phyloP scores from a whole-genome alignment of 179 eudicot genomes.

The Spinacia oleracea region DNA sequence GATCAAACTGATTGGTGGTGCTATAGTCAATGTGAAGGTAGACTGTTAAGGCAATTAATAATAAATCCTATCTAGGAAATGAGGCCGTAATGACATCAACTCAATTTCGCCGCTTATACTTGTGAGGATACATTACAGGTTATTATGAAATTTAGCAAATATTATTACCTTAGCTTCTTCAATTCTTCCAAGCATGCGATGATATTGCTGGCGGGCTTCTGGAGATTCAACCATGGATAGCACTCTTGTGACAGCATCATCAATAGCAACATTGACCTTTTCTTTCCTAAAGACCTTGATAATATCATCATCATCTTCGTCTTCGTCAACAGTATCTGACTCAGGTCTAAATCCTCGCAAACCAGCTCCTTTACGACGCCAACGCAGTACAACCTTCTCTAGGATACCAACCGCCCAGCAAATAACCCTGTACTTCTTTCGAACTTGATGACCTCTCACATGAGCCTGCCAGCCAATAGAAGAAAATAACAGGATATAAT shows the following conservation, averaged over 20 bases:
- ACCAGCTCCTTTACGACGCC: conserved; percentile 90
- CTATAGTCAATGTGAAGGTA: conserved; percentile 1
- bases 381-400: conserved; percentile 81
- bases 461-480: conserved; percentile 75
- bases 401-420: conserved; percentile 89
- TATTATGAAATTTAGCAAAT: neutral
- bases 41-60: neutral
- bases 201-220: conserved; percentile 79
- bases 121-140: neutral
- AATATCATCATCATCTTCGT: conserved; percentile 78
- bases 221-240: conserved; percentile 76
- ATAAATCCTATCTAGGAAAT: neutral
- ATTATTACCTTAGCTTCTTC: conserved; percentile 71
- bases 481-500: neutral
- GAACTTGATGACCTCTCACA: conserved; percentile 85
- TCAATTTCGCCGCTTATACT: neutral
- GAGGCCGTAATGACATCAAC: neutral
- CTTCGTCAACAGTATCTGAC: conserved; percentile 47
- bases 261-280: conserved; percentile 68
- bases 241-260: conserved; percentile 83
- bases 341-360: conserved; percentile 71
- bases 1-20: neutral
- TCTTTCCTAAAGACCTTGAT: conserved; percentile 73
- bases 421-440: conserved; percentile 71
- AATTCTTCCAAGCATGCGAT: conserved; percentile 66